Percentiles rank a stretch among this genome's conserved stretches.
These are phyloP conservation scores for Mycena belliarum DNA, from an alignment of 768 basidiomycete genomes.

Conservation along the genomic window DNA sequence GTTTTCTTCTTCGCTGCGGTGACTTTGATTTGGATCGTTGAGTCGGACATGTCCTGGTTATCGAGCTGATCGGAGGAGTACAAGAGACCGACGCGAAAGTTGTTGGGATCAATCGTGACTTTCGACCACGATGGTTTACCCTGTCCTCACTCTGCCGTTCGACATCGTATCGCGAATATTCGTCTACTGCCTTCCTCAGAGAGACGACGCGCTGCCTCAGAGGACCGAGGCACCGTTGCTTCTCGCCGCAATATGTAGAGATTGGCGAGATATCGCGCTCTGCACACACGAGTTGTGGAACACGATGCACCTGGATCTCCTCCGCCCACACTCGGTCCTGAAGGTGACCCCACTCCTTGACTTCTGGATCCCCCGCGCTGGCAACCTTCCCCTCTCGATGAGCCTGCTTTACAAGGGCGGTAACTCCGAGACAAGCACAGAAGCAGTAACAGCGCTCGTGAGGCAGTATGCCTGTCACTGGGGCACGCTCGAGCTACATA, in stretches of 20 bases:
- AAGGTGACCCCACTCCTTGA: constrained; percentile 1
- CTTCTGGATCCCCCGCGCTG: constrained; percentile 12
- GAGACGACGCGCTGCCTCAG: constrained; percentile 2
- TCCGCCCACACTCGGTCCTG: background rate
- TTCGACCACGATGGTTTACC: background rate
- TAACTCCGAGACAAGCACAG: background rate
- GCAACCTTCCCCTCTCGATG: constrained; percentile 3
- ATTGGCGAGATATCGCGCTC: constrained; percentile 1
- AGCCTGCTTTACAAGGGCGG: background rate
- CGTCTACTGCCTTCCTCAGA: constrained; percentile 10
- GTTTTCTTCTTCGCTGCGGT: constrained; percentile 16
- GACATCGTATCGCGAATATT: constrained; percentile 10
- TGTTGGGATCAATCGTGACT: too few relatives aligned
- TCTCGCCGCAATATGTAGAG: constrained; percentile 5
- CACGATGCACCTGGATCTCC: constrained; percentile 9
- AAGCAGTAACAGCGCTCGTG: background rate
- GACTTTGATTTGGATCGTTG: constrained; percentile 14
- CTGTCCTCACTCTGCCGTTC: constrained; percentile 3
- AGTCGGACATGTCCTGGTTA: background rate
- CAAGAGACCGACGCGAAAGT: too few relatives aligned
- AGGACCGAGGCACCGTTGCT: constrained; percentile 11
- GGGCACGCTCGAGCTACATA: constrained; percentile 2
- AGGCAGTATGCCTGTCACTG: background rate
- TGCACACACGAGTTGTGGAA: constrained; percentile 10
- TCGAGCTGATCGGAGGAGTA: too few relatives aligned